A percentile compares a stretch with the other conserved stretches of the same genome.
phyloP scores from a whole-genome alignment of 2,329 filamentous ascomycete species.

The Polytolypa hystricis region DNA sequence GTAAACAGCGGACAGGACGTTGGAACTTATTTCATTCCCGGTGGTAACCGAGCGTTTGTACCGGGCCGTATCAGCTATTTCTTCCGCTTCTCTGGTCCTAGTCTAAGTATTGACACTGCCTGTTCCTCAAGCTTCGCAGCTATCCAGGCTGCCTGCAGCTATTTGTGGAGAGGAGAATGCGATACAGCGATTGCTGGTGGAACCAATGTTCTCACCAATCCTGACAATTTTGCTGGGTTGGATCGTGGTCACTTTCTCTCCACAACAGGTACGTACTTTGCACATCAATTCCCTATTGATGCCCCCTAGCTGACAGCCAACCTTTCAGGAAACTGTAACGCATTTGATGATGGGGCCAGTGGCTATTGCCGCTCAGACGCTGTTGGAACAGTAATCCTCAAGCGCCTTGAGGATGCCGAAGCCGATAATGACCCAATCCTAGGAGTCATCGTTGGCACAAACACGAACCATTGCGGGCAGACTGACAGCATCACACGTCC shows the following conservation, averaged over 20 bases:
- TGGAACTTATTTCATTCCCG: slow-evolving; percentile 57
- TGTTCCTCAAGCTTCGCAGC: slow-evolving; percentile 65
- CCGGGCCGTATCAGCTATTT: slow-evolving; percentile 56
- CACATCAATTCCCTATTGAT: too few species aligned
- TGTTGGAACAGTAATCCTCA: slow-evolving; percentile 63
- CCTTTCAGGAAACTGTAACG: slow-evolving; percentile 61
- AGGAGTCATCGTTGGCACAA: slow-evolving; percentile 62
- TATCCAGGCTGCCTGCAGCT: slow-evolving; percentile 60
- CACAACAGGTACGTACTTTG: slow-evolving; percentile 27
- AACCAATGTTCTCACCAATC: slow-evolving; percentile 61
- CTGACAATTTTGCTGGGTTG: slow-evolving; percentile 66
- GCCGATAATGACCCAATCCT: slow-evolving; percentile 59
- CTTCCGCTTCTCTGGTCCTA: slow-evolving; percentile 65
- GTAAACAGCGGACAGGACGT: slow-evolving; percentile 58
- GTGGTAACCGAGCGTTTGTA: slow-evolving; percentile 50
- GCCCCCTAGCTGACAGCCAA: too few species aligned
- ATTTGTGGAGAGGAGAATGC: slow-evolving; percentile 63
- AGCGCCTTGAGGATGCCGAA: slow-evolving; percentile 67
- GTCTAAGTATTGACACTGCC: slow-evolving; percentile 64
- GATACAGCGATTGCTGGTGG: slow-evolving; percentile 74
- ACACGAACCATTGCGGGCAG: slow-evolving; percentile 73
- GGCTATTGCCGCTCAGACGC: slow-evolving; percentile 74
- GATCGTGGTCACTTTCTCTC: slow-evolving; percentile 69
- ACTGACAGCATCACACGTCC: slow-evolving; percentile 76
- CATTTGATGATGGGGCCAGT: slow-evolving; percentile 69